Conservation (phyloP, 768 basidiomycete species). For the Mrakia blollopis region DNA sequence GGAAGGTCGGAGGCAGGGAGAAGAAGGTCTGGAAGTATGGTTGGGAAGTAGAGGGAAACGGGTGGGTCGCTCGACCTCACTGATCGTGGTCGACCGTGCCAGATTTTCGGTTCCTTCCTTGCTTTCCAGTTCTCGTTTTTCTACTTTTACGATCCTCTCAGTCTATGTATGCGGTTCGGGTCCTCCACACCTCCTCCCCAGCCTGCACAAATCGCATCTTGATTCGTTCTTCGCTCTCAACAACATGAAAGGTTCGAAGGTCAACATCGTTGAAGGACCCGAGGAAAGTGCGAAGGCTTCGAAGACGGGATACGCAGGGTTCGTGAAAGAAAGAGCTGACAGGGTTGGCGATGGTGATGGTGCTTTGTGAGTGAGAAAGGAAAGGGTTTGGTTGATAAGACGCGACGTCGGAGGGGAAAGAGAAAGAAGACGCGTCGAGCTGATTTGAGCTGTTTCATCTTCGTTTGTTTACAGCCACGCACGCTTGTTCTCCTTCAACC, state of each 20-base stretch:
- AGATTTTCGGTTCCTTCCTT: too few species aligned
- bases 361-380: not conserved
- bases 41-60: slow-evolving; percentile 19
- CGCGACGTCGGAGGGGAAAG: not conserved
- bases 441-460: not conserved
- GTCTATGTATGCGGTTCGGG: not conserved
- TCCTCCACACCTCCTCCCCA: not conserved
- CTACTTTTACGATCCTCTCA: too few species aligned
- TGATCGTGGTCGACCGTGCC: too few species aligned
- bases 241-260: not conserved
- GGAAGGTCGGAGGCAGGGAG: not conserved
- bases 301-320: not conserved
- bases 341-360: not conserved
- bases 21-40: slow-evolving; percentile 1
- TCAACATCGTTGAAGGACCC: not conserved
- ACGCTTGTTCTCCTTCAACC: not conserved
- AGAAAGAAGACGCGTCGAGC: not conserved
- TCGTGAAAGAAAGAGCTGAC: not conserved
- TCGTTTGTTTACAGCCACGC: not conserved
- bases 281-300: slow-evolving; percentile 1
- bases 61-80: slow-evolving; percentile 10
- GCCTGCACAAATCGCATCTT: not conserved
- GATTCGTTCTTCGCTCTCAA: not conserved
- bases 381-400: not conserved
- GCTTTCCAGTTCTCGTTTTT: too few species aligned